Base-by-base conservation (phyloP, 192 early-diverging fungal genomes). In the Linnemannia elongata region DNA sequence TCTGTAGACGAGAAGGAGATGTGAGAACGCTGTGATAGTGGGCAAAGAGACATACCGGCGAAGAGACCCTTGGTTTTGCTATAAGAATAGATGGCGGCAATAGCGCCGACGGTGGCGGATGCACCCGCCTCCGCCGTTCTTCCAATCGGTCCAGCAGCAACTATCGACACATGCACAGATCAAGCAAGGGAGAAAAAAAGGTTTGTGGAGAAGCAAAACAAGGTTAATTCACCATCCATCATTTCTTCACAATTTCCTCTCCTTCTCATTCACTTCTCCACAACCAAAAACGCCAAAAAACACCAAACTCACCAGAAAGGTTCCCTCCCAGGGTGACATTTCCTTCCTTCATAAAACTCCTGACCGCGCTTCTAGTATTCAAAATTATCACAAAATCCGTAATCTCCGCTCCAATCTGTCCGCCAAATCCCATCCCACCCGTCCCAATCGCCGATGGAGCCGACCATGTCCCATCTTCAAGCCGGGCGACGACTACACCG, bases 361-460 rank as follows among this genome's bases (percentile, higher is more conserved):
- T 93, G 47, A 99, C 96, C 6, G 97, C 96, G 15, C 88, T 91
- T 17, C 87, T 89, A 60, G 93, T 97, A 82, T 97, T 99, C 49
- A 99, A 89, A 42, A 99, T 89, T 73, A 98, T 94, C 20, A 99
- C 97, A 89, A 96, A 95, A 83, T 99, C 97, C 22, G 98, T 98
- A 60, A 97, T 89, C 78, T 97, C 94, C 6, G 94, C 96, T 55
- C 97, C 97, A 80, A 98, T 94, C 85, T 98, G 96, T 8, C 94
- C 94, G 47, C 97, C 97, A 77, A 97, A 95, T 3, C 97, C 97
- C 76, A 94, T 94, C 6, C 97, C 97, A 39, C 92, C 95, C 1
- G 95, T 96, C 9, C 91, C 93, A 70, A 99, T 98, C 4, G 95
- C 95, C 12, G 95, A 96, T 0, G 97, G 97, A 18, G 95, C 95